A percentile compares a stretch with the other conserved stretches of the same genome.
Conservation (phyloP, 2,329 filamentous ascomycete species). For the Chaetothyriales sp. region DNA sequence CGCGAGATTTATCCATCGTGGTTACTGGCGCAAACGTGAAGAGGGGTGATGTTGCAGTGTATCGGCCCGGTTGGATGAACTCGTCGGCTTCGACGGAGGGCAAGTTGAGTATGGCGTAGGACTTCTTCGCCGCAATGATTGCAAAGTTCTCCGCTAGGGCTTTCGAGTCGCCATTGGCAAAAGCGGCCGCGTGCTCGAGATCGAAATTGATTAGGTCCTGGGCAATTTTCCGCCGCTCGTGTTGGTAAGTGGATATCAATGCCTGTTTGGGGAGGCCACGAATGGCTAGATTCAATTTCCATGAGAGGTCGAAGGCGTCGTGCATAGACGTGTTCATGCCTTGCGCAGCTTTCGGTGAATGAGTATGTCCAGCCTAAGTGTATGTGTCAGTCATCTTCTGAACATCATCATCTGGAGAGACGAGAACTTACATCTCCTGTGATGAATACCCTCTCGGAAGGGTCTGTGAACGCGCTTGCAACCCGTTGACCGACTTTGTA, state of each 20-base stretch:
- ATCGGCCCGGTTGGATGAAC: conserved; percentile 54
- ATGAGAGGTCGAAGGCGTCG: conserved; percentile 46
- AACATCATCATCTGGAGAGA: neutral
- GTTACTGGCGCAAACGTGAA: conserved; percentile 60
- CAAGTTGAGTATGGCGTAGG: conserved; percentile 48
- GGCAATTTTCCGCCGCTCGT: conserved; percentile 45
- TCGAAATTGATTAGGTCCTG: conserved; percentile 50
- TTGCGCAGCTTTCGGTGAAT: conserved; percentile 51
- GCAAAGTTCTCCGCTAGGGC: conserved; percentile 56
- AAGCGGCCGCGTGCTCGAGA: conserved; percentile 33
- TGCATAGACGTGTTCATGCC: conserved; percentile 63
- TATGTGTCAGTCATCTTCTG: neutral
- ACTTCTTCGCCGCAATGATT: conserved; percentile 45
- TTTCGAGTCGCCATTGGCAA: conserved; percentile 45
- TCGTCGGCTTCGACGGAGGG: conserved; percentile 47
- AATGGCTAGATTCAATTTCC: conserved; percentile 42
- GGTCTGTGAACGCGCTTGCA: conserved; percentile 32
- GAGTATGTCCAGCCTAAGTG: conserved; percentile 17
- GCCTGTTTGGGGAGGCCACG: conserved; percentile 25
- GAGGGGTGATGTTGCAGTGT: conserved; percentile 52
- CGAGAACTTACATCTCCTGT: conserved; percentile 32
- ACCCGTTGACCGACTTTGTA: conserved; percentile 39
- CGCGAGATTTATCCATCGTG: conserved; percentile 45
- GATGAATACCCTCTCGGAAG: conserved; percentile 32
- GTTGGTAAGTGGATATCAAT: conserved; percentile 39